Percentiles rank a stretch among this genome's conserved stretches.
Evolutionary conservation across 345 rosid species (phyloP).

Genomic region (Corchorus olitorius): DNA sequence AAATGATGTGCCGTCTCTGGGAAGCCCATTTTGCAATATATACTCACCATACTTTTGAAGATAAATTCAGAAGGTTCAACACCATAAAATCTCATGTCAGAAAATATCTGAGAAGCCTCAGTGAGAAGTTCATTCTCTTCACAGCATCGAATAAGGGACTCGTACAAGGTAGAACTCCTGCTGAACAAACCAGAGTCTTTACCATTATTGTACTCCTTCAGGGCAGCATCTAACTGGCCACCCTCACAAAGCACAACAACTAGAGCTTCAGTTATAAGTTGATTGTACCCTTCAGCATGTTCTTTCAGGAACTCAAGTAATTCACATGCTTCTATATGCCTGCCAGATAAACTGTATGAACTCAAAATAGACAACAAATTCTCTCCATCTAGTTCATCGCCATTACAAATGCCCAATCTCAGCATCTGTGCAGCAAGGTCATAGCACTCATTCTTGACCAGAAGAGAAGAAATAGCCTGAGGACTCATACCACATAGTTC

Average conservation of each 20-base stretch:
- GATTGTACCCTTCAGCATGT: slow-evolving; percentile 46
- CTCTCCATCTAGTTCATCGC: slow-evolving; percentile 56
- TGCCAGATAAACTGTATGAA: slow-evolving; percentile 74
- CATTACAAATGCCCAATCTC: slow-evolving; percentile 54
- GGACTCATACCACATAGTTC: slow-evolving; percentile 63
- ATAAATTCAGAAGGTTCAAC: slow-evolving; percentile 58
- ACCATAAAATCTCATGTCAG: slow-evolving; percentile 75
- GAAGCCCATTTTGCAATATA: slow-evolving; percentile 75
- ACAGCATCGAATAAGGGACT: slow-evolving; percentile 74
- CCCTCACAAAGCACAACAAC: slow-evolving; percentile 75
- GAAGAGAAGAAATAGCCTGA: slow-evolving; percentile 63
- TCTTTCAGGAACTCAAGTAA: slow-evolving; percentile 76
- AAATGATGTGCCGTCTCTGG: slow-evolving; percentile 86
- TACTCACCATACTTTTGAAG: slow-evolving; percentile 50
- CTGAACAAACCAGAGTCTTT: slow-evolving; percentile 45
- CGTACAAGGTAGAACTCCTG: slow-evolving; percentile 61
- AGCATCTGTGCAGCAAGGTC: slow-evolving; percentile 76
- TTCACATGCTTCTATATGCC: slow-evolving; percentile 74
- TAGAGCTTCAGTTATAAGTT: slow-evolving; percentile 65
- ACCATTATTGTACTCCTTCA: slow-evolving; percentile 58
- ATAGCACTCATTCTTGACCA: slow-evolving; percentile 83
- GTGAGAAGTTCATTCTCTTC: slow-evolving; percentile 51
- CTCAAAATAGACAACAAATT: slow-evolving; percentile 68
- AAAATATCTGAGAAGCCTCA: slow-evolving; percentile 86
- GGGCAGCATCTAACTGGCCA: slow-evolving; percentile 60